Evolutionary conservation across 768 basidiomycete genomes (phyloP).

Genomic region (Cystofilobasidium macerans): DNA sequence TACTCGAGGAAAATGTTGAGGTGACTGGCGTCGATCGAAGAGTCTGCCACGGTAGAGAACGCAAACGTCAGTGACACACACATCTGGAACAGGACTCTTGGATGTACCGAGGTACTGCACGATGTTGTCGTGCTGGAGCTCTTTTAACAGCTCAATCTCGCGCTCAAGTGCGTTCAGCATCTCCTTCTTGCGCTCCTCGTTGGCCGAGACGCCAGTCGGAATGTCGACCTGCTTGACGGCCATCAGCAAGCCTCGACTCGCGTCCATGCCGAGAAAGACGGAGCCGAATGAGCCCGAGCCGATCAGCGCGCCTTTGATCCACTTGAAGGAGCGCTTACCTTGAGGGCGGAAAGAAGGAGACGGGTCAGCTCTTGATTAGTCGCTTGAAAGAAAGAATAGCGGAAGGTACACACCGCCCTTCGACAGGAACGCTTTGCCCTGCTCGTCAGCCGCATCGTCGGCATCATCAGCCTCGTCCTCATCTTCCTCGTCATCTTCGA

Average conservation of each 20-base stretch:
- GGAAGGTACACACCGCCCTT: slow-evolving; percentile 42
- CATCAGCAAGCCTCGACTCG: slow-evolving; percentile 79
- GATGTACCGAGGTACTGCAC: slow-evolving; percentile 67
- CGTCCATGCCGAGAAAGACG: slow-evolving; percentile 90
- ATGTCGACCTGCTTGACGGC: slow-evolving; percentile 96
- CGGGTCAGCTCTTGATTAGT: no score
- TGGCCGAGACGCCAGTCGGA: slow-evolving; percentile 66
- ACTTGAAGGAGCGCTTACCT: slow-evolving; percentile 62
- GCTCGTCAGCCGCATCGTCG: slow-evolving; percentile 43
- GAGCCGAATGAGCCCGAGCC: slow-evolving; percentile 91
- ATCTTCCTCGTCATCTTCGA: slow-evolving; percentile 28
- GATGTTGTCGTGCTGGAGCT: slow-evolving; percentile 29
- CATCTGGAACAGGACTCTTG: not conserved
- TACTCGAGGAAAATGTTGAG: slow-evolving; percentile 97
- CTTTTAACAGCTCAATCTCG: slow-evolving; percentile 27
- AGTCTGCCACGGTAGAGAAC: slow-evolving; percentile 49
- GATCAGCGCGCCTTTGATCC: slow-evolving; percentile 93
- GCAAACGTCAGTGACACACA: not conserved
- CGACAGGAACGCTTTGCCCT: slow-evolving; percentile 46
- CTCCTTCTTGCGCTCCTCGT: slow-evolving; percentile 83
- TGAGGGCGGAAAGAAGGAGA: not conserved
- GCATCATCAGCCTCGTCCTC: slow-evolving; percentile 37
- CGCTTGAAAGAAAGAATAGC: not conserved
- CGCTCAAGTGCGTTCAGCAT: slow-evolving; percentile 67
- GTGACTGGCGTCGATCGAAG: slow-evolving; percentile 76